Evolutionary conservation across 179 eudicot species (phyloP).

Genomic region (Vitellaria paradoxa): DNA sequence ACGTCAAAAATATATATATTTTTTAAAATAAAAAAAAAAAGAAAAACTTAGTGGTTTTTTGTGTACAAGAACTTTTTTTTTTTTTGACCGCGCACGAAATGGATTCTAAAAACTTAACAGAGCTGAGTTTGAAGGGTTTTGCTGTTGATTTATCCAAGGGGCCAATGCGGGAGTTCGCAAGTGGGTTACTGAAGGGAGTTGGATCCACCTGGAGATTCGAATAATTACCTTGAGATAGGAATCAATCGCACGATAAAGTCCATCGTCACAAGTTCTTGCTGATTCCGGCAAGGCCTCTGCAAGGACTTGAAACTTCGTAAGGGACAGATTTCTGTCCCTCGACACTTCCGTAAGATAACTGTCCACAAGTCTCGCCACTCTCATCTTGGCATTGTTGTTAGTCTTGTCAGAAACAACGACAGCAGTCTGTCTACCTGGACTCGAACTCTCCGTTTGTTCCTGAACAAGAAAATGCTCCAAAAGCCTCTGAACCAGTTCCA

Average conservation of each 20-base stretch:
- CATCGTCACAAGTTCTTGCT: constrained; percentile 89
- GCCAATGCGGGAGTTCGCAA: too few species aligned
- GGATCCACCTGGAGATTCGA: too few species aligned
- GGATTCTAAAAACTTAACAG: too few species aligned
- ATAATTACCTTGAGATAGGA: constrained; percentile 85
- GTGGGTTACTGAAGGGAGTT: too few species aligned
- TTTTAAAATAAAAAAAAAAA: too few species aligned
- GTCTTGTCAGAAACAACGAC: constrained; percentile 36
- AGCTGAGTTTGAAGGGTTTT: too few species aligned
- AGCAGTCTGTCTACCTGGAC: constrained; percentile 47
- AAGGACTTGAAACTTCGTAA: constrained; percentile 86
- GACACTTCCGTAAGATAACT: constrained; percentile 89
- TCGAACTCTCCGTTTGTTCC: constrained; percentile 63
- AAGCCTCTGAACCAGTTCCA: constrained; percentile 83
- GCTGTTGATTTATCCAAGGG: too few species aligned
- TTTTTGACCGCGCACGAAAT: too few species aligned
- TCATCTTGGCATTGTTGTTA: constrained; percentile 49
- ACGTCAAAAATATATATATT: too few species aligned
- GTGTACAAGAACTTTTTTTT: too few species aligned
- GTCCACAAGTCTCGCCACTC: constrained; percentile 82
- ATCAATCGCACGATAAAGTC: constrained; percentile 91
- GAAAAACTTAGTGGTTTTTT: too few species aligned
- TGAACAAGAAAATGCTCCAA: constrained; percentile 86
- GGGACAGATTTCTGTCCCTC: constrained; percentile 65
- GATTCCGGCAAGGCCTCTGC: constrained; percentile 93